phyloP scores from a whole-genome alignment of 2,329 filamentous ascomycete genomes.

The Phialophora chinensis region DNA sequence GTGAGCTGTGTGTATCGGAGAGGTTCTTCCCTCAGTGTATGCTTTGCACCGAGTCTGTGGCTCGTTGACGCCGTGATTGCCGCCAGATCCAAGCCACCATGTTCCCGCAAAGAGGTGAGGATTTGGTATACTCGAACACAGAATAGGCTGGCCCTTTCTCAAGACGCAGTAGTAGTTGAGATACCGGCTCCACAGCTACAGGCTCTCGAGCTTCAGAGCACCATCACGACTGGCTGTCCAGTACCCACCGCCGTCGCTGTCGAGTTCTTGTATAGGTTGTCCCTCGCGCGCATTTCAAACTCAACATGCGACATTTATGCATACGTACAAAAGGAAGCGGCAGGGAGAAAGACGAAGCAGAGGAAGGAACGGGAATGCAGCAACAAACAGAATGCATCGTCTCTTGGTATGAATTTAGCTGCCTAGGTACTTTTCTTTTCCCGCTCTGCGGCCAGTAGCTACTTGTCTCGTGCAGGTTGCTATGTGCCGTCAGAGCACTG shows the following conservation, averaged over 20 bases:
- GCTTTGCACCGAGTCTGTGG: background rate
- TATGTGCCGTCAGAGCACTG: background rate
- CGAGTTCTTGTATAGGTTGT: background rate
- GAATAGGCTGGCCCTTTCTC: background rate
- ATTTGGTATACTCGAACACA: background rate
- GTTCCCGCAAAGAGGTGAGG: background rate
- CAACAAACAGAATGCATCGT: background rate
- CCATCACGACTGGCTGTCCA: background rate
- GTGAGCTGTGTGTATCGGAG: background rate
- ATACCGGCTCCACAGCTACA: background rate
- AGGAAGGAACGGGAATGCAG: conserved; percentile 1
- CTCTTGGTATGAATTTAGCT: conserved; percentile 9
- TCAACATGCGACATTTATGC: conserved; percentile 3
- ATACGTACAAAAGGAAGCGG: background rate
- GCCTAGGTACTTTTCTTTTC: background rate
- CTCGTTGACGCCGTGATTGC: background rate
- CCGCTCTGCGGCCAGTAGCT: background rate
- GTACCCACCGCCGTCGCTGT: background rate
- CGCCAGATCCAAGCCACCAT: background rate
- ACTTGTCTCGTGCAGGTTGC: background rate
- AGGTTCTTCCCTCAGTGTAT: background rate
- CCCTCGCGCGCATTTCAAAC: background rate
- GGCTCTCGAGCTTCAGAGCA: background rate
- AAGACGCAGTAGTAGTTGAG: background rate
- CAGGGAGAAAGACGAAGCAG: background rate